These are phyloP conservation scores for Aurifilum marmelostoma DNA, from an alignment of 2,329 filamentous ascomycete genomes.

Conservation along the genomic window DNA sequence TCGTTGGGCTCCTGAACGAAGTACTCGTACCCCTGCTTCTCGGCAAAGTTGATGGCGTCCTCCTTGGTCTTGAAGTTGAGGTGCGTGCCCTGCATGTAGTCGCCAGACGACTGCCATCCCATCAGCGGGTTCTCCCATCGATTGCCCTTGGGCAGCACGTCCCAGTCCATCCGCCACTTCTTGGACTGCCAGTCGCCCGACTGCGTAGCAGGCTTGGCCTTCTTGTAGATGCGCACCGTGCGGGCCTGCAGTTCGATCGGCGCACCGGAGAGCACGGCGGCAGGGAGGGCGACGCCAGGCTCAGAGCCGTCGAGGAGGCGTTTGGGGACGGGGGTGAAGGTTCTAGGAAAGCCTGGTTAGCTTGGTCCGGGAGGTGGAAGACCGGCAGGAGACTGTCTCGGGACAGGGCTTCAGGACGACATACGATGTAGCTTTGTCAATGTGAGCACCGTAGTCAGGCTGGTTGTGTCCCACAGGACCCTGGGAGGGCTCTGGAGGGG, in stretches of 20 bases:
- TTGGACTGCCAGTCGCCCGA: constrained; percentile 84
- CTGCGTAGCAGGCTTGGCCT: constrained; percentile 92
- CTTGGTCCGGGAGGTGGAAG: not conserved
- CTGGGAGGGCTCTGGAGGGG: constrained; percentile 43
- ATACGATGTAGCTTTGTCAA: constrained; percentile 92
- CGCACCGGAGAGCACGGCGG: constrained; percentile 86
- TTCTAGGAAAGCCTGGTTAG: constrained; percentile 54
- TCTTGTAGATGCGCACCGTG: constrained; percentile 91
- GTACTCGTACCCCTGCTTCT: constrained; percentile 99
- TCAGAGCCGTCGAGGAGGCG: constrained; percentile 90
- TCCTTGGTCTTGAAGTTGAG: constrained; percentile 91
- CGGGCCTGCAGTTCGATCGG: constrained; percentile 92
- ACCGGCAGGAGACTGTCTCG: not conserved
- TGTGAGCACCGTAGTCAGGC: constrained; percentile 78
- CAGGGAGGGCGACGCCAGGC: constrained; percentile 72
- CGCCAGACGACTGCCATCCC: constrained; percentile 96
- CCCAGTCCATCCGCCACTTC: constrained; percentile 98
- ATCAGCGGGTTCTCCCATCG: constrained; percentile 98
- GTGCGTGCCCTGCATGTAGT: constrained; percentile 92
- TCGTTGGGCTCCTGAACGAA: constrained; percentile 96
- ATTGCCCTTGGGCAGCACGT: constrained; percentile 87
- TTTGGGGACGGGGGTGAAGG: constrained; percentile 89
- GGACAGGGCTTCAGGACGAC: constrained; percentile 36
- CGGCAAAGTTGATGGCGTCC: constrained; percentile 90
- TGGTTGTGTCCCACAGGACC: constrained; percentile 56